Evolutionary conservation across 257 asterid species (phyloP), one percentile per base, ranked within the genome.

Genomic region (Phtheirospermum japonicum): DNA sequence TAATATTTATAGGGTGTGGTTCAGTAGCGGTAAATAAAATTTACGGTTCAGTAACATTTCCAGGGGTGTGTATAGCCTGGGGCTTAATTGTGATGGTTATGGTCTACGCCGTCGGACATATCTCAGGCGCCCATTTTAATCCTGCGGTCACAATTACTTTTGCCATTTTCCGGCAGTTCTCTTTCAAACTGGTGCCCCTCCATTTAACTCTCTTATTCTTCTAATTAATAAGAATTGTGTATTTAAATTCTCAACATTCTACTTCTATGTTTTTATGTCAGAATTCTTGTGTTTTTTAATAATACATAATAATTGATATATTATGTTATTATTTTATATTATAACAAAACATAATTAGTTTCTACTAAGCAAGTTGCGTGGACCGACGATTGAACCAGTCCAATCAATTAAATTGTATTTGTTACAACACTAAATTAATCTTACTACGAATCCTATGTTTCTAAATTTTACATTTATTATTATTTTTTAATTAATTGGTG

Each of bases 121-220:
- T 85, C 63, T 85, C 90, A 43, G 94, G 88, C 55, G 90, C 84
- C 2, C 88, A 83, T 79, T 79, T 85, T 48, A 85, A 85, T 61
- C 94, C 94, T 4, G 94, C 95, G 0, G 95, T 86, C 64, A 86
- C 95, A 37, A 71, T 86, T 39, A 37, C 88, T 7, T 79, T 86
- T 42, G 83, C 88, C 55, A 37, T 86, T 19, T 86, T 80, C 61
- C 75, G 88, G 0, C 85, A 79, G 3, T 85, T 85, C 37, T 85
- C 95, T 31, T 28, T 31, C 53, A 83, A 68, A 59, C 80, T 80
- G 80, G 92, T 58, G 7, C 2, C 14, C 30, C 20, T 20, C 11
- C 34, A 30, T 59, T 7, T 51, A 45, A n/a, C 28, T 23, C 28
- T 23, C 28, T 23, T 23, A 23, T 52, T 10, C 19, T 14, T 17